A percentile compares a stretch with the other conserved stretches of the same genome.
These are phyloP conservation scores for Suillus subaureus DNA, from an alignment of 768 basidiomycete species.

Conservation along the genomic window DNA sequence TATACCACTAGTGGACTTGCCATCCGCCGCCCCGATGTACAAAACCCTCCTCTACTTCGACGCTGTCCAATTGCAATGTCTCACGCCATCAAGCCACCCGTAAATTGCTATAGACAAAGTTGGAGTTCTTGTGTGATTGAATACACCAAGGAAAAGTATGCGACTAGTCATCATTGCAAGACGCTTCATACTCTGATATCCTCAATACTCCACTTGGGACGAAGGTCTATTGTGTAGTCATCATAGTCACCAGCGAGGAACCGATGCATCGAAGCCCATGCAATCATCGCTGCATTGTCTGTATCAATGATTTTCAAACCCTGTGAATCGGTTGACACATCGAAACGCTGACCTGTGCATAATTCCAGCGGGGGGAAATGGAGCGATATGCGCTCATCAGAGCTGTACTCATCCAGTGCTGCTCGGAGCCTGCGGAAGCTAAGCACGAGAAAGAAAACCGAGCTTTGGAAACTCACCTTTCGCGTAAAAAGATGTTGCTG, in stretches of 20 bases:
- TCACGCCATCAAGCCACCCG: background rate
- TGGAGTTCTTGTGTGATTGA: background rate
- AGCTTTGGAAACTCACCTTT: conserved; percentile 46
- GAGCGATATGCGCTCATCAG: conserved; percentile 43
- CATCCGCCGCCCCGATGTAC: background rate
- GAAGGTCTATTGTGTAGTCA: conserved; percentile 59
- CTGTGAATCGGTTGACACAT: background rate
- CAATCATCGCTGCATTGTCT: conserved; percentile 99
- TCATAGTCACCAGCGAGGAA: conserved; percentile 66
- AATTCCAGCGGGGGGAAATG: conserved; percentile 76
- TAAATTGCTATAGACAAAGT: background rate
- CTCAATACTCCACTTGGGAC: conserved; percentile 82
- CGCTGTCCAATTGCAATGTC: no score
- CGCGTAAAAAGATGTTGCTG: conserved; percentile 73
- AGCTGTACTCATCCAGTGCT: conserved; percentile 28
- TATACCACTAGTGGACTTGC: background rate
- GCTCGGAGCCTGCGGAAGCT: conserved; percentile 34
- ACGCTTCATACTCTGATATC: background rate
- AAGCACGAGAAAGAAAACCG: background rate
- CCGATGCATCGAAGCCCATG: conserved; percentile 85
- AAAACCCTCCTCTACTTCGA: no score
- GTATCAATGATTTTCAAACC: background rate
- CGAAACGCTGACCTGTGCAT: conserved; percentile 63
- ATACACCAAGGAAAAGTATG: background rate
- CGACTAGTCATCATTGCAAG: background rate